Evolutionary conservation across 2,329 filamentous ascomycete species (phyloP), one percentile per base, ranked within the genome.

Genomic region (Aquanectria penicillioides): DNA sequence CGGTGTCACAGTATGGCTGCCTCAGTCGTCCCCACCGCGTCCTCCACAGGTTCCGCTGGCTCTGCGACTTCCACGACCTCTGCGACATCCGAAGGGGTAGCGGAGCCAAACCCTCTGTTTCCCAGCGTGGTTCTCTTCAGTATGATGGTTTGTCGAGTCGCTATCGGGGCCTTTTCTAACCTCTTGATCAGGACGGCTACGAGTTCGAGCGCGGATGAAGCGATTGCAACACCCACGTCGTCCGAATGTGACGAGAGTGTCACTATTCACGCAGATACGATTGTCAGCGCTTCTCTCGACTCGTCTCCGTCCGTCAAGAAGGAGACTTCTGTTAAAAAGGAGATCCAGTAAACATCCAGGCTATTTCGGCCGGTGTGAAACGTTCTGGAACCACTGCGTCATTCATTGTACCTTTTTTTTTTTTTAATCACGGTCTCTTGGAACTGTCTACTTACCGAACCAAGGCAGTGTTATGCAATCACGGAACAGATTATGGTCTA

Each of bases 191-290:
- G 76, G 73, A 73, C 74, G 70, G 70, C 68, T 41, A 66, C 67
- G 64, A 81, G 77, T 70, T 75, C 77, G 69, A 78, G 74, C 64
- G 73, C 72, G 56, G 73, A 78, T 60, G 77, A 75, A 52, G 72
- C 74, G 53, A 72, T 75, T 69, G 69, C 71, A 31, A 76, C 74
- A 52, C 76, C 79, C 53, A 73, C 75, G 41, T 74, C 80, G 52
- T 83, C 81, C 41, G 81, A 83, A 62, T 81, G 76, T 57, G 82
- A 84, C 62, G 83, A 86, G 68, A 81, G 80, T 59, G 78, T 81
- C 55, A 85, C 84, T n/a, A 79, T 86, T 66, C 79, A 81, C 59
- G 79, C 83, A 43, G 82, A 86, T 61, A 78, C 79, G 53, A 78
- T 77, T 52, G 78, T 77, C 51, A 77, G 63, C 81, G 79, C 69